Evolutionary conservation across 768 basidiomycete genomes (phyloP), one percentile per base, ranked within the genome.

Genomic region (Xanthoconium stramineum): DNA sequence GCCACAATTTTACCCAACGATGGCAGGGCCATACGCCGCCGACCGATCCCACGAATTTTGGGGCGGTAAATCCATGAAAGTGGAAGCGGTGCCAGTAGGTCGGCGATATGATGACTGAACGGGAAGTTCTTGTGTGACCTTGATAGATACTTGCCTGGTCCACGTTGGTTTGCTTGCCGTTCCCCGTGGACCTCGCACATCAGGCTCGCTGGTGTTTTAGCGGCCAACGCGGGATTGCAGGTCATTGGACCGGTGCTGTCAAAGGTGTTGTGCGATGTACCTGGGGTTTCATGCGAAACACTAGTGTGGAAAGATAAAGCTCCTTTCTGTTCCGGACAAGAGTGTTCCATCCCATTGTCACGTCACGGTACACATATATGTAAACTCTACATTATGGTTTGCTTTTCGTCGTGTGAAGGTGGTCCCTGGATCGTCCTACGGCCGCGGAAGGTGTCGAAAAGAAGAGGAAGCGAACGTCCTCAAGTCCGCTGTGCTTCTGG

Each of bases 391-490:
- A 58, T 67, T 65, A 66, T 35, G 55, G 62, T 62, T 62, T 44
- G 30, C 38, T 47, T 47, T 24, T 51, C 10, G 49, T 51, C 51
- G 53, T 47, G 44, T 59, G 58, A 38, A 54, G 33, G 59, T 57
- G 60, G 61, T 67, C 32, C 66, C 69, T 72, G 63, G 69, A 71
- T 69, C 54, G 59, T 60, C 69, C 62, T 70, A 61, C 37, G 46
- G 56, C 69, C 70, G 70, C 69, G 70, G 70, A 67, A 68, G 53
- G 56, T 15, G 30, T 47, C 37, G 52, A 59, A 35, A 39, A 37
- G 50, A 50, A 55, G 38, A 50, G 56, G 56, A 39, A 43, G 60
- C 29, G 47, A 55, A 33, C 33, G 40, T 6, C 8, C 11, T 3
- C 48, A 29, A 50, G 56, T 40, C 33, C 20, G 44, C 24, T 38